These are phyloP conservation scores for Magnusiomyces magnusii DNA, from an alignment of 1,139 yeast genomes.

Conservation along the genomic window DNA sequence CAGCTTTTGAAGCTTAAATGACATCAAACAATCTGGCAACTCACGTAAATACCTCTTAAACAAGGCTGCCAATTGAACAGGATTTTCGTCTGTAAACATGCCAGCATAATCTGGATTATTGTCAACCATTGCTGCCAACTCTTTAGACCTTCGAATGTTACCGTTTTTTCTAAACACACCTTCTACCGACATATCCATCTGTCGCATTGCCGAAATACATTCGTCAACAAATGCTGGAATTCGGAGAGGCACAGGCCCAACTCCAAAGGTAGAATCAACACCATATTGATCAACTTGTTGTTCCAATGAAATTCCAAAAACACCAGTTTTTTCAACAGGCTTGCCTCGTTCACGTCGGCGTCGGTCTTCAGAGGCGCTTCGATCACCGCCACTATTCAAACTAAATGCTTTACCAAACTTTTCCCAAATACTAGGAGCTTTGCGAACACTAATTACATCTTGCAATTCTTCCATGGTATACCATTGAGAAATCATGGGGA, in stretches of 20 bases:
- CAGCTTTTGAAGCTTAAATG: slow-evolving; percentile 64
- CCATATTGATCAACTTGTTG: slow-evolving; percentile 70
- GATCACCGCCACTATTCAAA: slow-evolving; percentile 22
- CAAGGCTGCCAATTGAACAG: slow-evolving; percentile 90
- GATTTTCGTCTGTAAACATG: slow-evolving; percentile 66
- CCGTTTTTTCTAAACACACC: slow-evolving; percentile 97
- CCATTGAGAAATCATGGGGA: slow-evolving; percentile 33
- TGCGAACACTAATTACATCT: slow-evolving; percentile 49
- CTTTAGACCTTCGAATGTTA: slow-evolving; percentile 75
- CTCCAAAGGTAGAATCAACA: slow-evolving; percentile 78
- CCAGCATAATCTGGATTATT: slow-evolving; percentile 65
- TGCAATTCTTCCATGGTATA: slow-evolving; percentile 47
- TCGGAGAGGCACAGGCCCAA: slow-evolving; percentile 65
- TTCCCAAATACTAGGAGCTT: slow-evolving; percentile 58
- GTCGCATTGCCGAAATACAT: slow-evolving; percentile 71
- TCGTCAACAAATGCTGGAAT: slow-evolving; percentile 89
- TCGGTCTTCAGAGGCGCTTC: slow-evolving; percentile 21
- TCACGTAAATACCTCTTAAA: slow-evolving; percentile 89
- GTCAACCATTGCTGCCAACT: slow-evolving; percentile 69
- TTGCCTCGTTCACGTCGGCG: slow-evolving; percentile 15
- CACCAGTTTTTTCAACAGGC: slow-evolving; percentile 37
- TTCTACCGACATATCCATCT: slow-evolving; percentile 93
- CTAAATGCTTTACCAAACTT: slow-evolving; percentile 45
- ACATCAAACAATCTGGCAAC: slow-evolving; percentile 83
- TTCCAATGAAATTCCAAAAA: slow-evolving; percentile 76